phyloP scores from a whole-genome alignment of 1,139 yeast species.

The Debaryomycetaceae sp. region DNA sequence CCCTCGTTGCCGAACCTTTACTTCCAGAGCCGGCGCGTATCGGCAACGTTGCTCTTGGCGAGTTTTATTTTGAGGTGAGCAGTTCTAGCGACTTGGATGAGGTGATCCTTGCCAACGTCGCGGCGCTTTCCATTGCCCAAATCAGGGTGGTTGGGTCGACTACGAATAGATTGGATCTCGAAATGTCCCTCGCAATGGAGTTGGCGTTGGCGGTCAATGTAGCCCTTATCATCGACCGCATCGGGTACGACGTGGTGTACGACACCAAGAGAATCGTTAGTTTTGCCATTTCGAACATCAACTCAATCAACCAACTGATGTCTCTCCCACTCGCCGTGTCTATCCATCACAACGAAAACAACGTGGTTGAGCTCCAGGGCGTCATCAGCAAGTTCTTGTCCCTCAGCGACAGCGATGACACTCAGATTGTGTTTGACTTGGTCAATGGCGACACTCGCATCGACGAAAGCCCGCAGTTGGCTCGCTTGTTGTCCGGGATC shows the following conservation, averaged over 20 bases:
- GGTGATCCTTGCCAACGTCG: not conserved
- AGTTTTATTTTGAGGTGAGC: no score
- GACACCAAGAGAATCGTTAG: slow-evolving; percentile 2
- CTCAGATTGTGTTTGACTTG: slow-evolving; percentile 8
- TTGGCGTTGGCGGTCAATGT: slow-evolving; percentile 2
- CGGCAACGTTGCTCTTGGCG: no score
- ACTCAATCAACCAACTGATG: slow-evolving; percentile 7
- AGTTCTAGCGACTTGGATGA: slow-evolving; percentile 1
- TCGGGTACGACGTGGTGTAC: slow-evolving; percentile 5
- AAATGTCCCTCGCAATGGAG: slow-evolving; percentile 3
- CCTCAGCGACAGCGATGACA: slow-evolving; percentile 11
- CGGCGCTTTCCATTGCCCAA: not conserved
- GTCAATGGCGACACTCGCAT: slow-evolving; percentile 6
- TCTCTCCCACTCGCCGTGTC: not conserved
- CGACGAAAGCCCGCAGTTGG: not conserved
- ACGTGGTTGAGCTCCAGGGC: slow-evolving; percentile 14
- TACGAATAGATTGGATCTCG: slow-evolving; percentile 3
- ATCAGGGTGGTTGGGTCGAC: slow-evolving; percentile 4
- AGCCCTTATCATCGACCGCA: slow-evolving; percentile 4
- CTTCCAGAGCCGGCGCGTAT: slow-evolving; percentile 1
- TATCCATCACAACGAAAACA: slow-evolving; percentile 10
- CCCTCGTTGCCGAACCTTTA: not conserved
- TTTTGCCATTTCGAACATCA: slow-evolving; percentile 6
- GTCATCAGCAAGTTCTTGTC: slow-evolving; percentile 21
- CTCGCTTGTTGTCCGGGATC: slow-evolving; percentile 4